Evolutionary conservation across 306 rosid species (phyloP).

Genomic region (Castanopsis chinensis): DNA sequence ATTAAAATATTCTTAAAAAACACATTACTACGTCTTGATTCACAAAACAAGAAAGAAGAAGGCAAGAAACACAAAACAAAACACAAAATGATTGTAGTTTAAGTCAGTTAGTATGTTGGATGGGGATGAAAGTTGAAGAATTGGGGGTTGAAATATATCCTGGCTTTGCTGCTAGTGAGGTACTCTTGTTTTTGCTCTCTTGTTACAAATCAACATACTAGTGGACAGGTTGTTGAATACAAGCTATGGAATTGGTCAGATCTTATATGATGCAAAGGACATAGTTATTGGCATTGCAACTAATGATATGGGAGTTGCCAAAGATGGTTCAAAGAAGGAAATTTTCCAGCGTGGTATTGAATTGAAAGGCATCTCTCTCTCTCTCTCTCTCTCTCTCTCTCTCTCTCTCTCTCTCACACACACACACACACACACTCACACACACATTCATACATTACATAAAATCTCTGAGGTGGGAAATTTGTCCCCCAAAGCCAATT

Average conservation of each 20-base stretch:
- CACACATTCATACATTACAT: no score
- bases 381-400: slow-evolving; percentile 21
- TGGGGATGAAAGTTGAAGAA: slow-evolving; percentile 96
- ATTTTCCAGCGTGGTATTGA: slow-evolving; percentile 81
- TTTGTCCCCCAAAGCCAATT: slow-evolving; percentile 3
- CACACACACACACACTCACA: slow-evolving; percentile 7
- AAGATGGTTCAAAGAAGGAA: slow-evolving; percentile 90
- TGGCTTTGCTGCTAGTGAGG: slow-evolving; percentile 97
- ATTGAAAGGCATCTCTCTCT: slow-evolving; percentile 62
- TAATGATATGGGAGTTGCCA: slow-evolving; percentile 91
- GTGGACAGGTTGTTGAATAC: slow-evolving; percentile 1
- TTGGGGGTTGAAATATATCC: slow-evolving; percentile 95
- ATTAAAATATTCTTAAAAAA: no score
- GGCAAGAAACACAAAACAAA: no score
- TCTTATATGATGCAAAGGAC: slow-evolving; percentile 64
- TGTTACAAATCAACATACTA: slow-evolving; percentile 11
- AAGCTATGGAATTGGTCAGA: slow-evolving; percentile 40
- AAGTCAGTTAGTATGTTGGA: slow-evolving; percentile 90
- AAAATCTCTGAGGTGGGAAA: background rate
- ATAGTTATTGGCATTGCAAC: slow-evolving; percentile 81
- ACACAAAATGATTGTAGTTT: no score
- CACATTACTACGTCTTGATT: no score
- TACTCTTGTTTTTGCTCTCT: slow-evolving; percentile 31
- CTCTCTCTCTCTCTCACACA: no score
- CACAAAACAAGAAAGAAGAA: no score